Evolutionary conservation across 78 protist species (phyloP), one percentile per base, ranked within the genome.

Genomic region (Pigoraptor vietnamica): DNA sequence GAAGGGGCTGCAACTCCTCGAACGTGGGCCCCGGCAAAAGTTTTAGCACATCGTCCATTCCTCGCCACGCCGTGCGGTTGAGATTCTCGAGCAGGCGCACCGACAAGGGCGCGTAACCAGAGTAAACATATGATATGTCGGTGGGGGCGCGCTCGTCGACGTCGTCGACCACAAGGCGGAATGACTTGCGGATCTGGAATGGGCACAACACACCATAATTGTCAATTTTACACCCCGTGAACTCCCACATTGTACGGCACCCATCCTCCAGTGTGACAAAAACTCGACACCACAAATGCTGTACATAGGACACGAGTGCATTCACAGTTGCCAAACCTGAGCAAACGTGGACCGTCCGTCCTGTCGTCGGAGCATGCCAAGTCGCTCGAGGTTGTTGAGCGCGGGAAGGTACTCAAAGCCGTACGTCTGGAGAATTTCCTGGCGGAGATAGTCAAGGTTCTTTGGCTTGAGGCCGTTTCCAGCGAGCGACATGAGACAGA

Each of bases 101-200:
- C 25, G 94, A 89, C n/a, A 96, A 37, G 2, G 98, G 98, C 14
- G 97, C 96, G 93, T 96, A 97, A 33, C 98, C 98, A 9, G 95
- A 56, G 91, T 34, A 94, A 34, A 81, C 89, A 84, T 93, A 95
- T 21, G 91, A 33, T 36, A 88, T 19, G 84, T 95, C 96, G 9
- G 32, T 24, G 37, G 96, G 96, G 25, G 24, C 55, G 29, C 23
- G 1, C 35, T 91, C 93, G 37, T 90, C 39, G 48, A 94, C 34
- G 88, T 96, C 96, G 2, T 96, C 97, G 25, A n/a, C 88, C 24
- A 94, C 48, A n/a, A 97, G 86, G 38, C 37, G 38, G 39, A 95
- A 23, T 9, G 84, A 1, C 25, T 81, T 81, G 84, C 84, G 84
- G 33, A n/a, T n/a, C n/a, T n/a, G n/a, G n/a, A n/a, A n/a, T n/a